These are phyloP conservation scores for Pseudopithomyces maydicus DNA, from an alignment of 2,329 filamentous ascomycete species.

Conservation along the genomic window DNA sequence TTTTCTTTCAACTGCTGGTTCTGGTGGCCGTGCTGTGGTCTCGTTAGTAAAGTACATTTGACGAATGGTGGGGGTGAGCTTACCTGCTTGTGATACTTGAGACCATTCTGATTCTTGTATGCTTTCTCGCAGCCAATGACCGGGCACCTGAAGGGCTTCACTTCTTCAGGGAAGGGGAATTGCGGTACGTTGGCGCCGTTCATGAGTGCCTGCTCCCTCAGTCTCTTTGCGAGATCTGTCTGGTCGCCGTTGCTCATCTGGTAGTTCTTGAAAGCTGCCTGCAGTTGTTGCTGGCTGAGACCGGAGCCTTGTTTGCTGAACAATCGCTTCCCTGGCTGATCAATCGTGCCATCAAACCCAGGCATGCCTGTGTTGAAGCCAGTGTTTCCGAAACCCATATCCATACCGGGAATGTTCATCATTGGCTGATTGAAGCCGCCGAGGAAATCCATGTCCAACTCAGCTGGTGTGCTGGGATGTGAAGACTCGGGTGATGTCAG, in stretches of 20 bases:
- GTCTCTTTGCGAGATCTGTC: constrained; percentile 71
- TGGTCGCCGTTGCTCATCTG: constrained; percentile 69
- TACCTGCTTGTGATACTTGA: constrained; percentile 84
- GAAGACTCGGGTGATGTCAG: constrained; percentile 69
- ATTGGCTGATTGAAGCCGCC: constrained; percentile 46
- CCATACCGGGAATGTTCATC: constrained; percentile 41
- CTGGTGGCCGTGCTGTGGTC: constrained; percentile 78
- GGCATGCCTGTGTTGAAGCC: constrained; percentile 49
- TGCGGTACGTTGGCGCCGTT: constrained; percentile 52
- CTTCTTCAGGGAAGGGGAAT: constrained; percentile 71
- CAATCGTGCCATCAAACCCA: constrained; percentile 64
- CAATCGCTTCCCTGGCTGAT: constrained; percentile 91
- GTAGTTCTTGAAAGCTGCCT: constrained; percentile 75
- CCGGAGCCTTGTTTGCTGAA: constrained; percentile 82
- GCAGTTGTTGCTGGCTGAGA: constrained; percentile 69
- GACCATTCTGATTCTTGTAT: constrained; percentile 98
- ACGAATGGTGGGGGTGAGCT: constrained; percentile 37
- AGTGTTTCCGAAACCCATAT: constrained; percentile 41
- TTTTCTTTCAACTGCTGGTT: constrained; percentile 98
- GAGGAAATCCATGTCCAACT: constrained; percentile 76
- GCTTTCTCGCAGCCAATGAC: constrained; percentile 99
- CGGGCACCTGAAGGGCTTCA: constrained; percentile 96
- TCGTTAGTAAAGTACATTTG: constrained; percentile 23
- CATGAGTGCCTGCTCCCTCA: constrained; percentile 68
- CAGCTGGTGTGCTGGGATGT: constrained; percentile 70